Conservation (phyloP, 2,329 filamentous ascomycete genomes). For the Endocalyx cinctus region DNA sequence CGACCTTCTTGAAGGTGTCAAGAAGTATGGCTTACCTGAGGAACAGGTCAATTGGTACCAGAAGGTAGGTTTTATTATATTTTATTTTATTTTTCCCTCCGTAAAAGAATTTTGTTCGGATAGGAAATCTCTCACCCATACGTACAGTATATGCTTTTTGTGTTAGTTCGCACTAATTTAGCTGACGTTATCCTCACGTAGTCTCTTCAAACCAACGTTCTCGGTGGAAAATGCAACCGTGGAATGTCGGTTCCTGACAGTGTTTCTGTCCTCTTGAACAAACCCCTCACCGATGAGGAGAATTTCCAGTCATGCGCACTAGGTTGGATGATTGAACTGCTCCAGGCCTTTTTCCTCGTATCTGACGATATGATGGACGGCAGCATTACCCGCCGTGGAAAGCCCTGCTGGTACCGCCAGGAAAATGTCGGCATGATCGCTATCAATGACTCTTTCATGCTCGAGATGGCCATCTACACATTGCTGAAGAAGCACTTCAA, state of each 20-base stretch:
- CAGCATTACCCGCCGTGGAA: constrained; percentile 88
- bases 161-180: too few relatives aligned
- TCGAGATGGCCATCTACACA: constrained; percentile 84
- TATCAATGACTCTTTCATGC: constrained; percentile 97
- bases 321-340: constrained; percentile 96
- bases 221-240: constrained; percentile 97
- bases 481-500: constrained; percentile 94
- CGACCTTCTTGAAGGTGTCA: constrained; percentile 73
- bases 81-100: constrained; percentile 5
- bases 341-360: constrained; percentile 98
- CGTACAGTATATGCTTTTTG: too few relatives aligned
- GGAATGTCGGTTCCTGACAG: constrained; percentile 97
- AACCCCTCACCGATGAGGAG: constrained; percentile 71
- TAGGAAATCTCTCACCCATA: too few relatives aligned
- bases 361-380: constrained; percentile 98
- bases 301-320: constrained; percentile 85
- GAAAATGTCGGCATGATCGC: constrained; percentile 89
- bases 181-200: too few relatives aligned
- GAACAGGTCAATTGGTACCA: constrained; percentile 83
- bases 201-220: constrained; percentile 79
- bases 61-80: constrained; percentile 48
- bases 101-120: too few relatives aligned
- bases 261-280: constrained; percentile 68
- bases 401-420: constrained; percentile 94
- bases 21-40: constrained; percentile 76